Conservation (phyloP, 2,329 filamentous ascomycete species). For the Hirsutella minnesotensis region DNA sequence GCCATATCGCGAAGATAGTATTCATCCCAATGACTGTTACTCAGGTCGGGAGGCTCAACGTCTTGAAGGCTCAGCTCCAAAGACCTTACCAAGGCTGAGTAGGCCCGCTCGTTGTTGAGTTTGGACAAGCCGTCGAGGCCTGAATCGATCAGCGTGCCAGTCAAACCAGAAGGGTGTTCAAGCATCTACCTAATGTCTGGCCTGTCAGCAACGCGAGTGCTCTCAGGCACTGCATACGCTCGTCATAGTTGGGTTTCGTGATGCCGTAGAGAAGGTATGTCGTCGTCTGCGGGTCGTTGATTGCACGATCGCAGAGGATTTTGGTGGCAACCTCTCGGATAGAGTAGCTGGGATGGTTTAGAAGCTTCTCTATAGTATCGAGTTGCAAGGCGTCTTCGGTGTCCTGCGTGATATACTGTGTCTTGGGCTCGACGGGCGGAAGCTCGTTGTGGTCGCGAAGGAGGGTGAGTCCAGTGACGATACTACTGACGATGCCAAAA, state of each 20-base stretch:
- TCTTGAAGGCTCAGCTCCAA: conserved; percentile 44
- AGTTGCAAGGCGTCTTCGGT: conserved; percentile 60
- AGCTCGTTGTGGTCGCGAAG: conserved; percentile 56
- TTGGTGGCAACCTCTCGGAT: conserved; percentile 57
- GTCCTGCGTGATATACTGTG: conserved; percentile 63
- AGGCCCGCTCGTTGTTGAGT: conserved; percentile 38
- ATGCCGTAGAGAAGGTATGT: conserved; percentile 44
- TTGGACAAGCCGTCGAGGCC: conserved; percentile 27
- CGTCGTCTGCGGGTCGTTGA: conserved; percentile 44
- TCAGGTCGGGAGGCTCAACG: conserved; percentile 35
- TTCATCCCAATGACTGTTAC: conserved; percentile 48
- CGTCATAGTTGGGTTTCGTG: conserved; percentile 44
- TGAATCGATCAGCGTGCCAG: conserved; percentile 13
- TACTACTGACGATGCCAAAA: conserved; percentile 42
- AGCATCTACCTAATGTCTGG: conserved; percentile 19
- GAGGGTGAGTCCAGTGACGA: conserved; percentile 45
- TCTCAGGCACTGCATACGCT: conserved; percentile 43
- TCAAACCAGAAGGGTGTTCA: neutral
- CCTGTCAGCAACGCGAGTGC: conserved; percentile 43
- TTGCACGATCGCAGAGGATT: conserved; percentile 42
- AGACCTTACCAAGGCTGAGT: conserved; percentile 46
- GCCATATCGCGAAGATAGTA: conserved; percentile 49
- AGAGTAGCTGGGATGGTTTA: conserved; percentile 59
- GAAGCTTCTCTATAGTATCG: conserved; percentile 54
- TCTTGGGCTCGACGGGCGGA: conserved; percentile 50